Conservation (phyloP, 352 stramenopile genomes). For the Thraustochytrium sp. region DNA sequence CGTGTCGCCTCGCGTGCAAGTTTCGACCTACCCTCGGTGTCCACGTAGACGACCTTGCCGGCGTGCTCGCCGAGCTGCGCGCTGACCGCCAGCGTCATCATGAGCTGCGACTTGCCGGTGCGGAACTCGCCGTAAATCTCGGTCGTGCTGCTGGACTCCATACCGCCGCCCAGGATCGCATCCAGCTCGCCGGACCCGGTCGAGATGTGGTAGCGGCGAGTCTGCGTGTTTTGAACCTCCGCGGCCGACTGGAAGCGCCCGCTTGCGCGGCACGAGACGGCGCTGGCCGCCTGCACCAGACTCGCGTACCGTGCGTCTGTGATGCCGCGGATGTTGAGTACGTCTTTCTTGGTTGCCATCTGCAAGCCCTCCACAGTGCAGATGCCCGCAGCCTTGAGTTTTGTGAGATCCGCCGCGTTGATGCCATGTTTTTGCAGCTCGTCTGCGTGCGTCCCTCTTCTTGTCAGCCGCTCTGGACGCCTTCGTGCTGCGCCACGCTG, state of each 20-base stretch:
- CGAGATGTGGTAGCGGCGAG: constrained; percentile 88
- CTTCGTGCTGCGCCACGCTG: too few relatives aligned
- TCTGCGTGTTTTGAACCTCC: constrained; percentile 36
- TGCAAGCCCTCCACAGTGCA: constrained; percentile 84
- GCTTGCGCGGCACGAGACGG: neutral
- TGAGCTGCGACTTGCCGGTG: constrained; percentile 88
- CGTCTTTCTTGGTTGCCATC: constrained; percentile 44
- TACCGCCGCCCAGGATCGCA: constrained; percentile 74
- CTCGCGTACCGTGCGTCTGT: constrained; percentile 39
- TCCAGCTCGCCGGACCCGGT: constrained; percentile 82
- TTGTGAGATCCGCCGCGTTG: constrained; percentile 93
- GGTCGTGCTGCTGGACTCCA: constrained; percentile 96
- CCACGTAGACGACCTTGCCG: constrained; percentile 59
- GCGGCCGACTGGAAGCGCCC: constrained; percentile 14
- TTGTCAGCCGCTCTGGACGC: too few relatives aligned
- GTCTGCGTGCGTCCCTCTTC: too few relatives aligned
- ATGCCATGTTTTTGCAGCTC: constrained; percentile 89
- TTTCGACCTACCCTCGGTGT: constrained; percentile 84
- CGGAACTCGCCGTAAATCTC: constrained; percentile 97
- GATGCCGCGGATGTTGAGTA: constrained; percentile 41
- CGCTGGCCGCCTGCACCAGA: neutral
- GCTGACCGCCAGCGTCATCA: constrained; percentile 73
- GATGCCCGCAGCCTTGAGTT: constrained; percentile 93
- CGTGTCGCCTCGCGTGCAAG: too few relatives aligned
- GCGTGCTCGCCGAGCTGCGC: constrained; percentile 74